Conservation (phyloP, 805 yeast genomes). For the Ogataea trehaloabstinens region DNA sequence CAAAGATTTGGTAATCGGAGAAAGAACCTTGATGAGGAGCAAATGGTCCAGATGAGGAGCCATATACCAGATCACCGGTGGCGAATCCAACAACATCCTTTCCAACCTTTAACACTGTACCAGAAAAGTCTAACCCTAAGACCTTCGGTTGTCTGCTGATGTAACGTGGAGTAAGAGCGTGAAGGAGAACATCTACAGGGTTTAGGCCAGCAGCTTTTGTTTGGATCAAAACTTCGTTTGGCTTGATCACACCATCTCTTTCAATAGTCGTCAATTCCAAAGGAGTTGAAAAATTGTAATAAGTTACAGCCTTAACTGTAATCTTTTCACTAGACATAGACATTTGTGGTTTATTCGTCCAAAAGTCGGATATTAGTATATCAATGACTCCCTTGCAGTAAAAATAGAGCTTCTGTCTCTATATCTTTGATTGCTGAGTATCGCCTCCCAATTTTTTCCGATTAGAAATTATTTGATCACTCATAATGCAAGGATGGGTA, state of each 20-base stretch:
- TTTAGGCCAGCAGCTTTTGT: conserved; percentile 17
- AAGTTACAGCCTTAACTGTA: conserved; percentile 7
- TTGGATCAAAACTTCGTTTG: conserved; percentile 16
- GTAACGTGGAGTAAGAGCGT: conserved; percentile 8
- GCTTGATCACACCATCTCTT: conserved; percentile 8
- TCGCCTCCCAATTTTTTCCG: too few species aligned
- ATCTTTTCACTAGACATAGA: too few species aligned
- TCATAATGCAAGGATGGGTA: too few species aligned
- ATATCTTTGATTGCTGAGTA: too few species aligned
- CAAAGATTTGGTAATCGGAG: conserved; percentile 43
- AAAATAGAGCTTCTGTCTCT: too few species aligned
- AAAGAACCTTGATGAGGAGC: conserved; percentile 36
- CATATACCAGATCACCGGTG: conserved; percentile 19
- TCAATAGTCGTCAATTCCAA: conserved; percentile 10
- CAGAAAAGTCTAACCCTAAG: conserved; percentile 21
- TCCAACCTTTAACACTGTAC: conserved; percentile 18
- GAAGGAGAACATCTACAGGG: conserved; percentile 17
- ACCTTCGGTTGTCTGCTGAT: conserved; percentile 8
- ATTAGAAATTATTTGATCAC: too few species aligned
- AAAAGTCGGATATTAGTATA: too few species aligned
- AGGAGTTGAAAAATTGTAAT: conserved; percentile 14
- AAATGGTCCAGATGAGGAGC: conserved; percentile 5
- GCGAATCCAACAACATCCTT: conserved; percentile 9
- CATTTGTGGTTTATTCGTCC: too few species aligned
- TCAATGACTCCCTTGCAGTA: too few species aligned